Base-by-base conservation (phyloP, 345 rosid species). In the Salix viminalis region DNA sequence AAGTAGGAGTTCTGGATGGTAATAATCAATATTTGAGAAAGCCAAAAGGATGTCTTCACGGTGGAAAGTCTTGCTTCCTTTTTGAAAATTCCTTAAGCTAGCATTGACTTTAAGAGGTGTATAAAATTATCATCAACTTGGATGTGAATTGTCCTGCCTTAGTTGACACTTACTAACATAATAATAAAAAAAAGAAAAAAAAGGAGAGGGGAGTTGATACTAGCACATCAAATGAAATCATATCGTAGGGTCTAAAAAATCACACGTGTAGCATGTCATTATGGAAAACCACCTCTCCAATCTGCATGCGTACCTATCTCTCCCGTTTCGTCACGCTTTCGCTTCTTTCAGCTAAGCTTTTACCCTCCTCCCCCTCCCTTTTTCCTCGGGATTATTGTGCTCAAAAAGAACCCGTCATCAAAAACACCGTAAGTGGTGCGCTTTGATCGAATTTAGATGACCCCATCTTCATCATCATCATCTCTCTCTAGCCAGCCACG, bases 261-360 rank as follows among this genome's bases (percentile, higher is more conserved):
- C 88, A 82, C 88, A 90, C 88, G 89, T 85, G 90, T 89, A 85
- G 78, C 73, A 46, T 76, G 76, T 85, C 73, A 18, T 79, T 60
- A 72, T 48, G 69, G 37, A 64, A 46, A 37, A 39, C 30, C 50
- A 42, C 56, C 58, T 41, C 44, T 15, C 66, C 34, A 16, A 50
- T 77, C 18, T 83, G 86, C 85, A 84, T 83, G 87, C 85, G 79
- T 81, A 32, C 34, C 34, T 84, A 58, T 46, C 75, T 26, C 75
- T 64, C 67, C 67, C 70, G 77, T 78, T 71, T 67, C 91, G 91
- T 87, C 92, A 91, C 79, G 92, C 91, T 88, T 86, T 88, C 90
- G 90, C 77, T 74, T 71, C 83, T 67, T 72, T 74, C 77, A 81
- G 69, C 79, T 88, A 90, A 90, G 75, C 83, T 65, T 69, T 52